Evolutionary conservation across 768 basidiomycete species (phyloP).

Genomic region (Porpolomopsis calyptriformis): DNA sequence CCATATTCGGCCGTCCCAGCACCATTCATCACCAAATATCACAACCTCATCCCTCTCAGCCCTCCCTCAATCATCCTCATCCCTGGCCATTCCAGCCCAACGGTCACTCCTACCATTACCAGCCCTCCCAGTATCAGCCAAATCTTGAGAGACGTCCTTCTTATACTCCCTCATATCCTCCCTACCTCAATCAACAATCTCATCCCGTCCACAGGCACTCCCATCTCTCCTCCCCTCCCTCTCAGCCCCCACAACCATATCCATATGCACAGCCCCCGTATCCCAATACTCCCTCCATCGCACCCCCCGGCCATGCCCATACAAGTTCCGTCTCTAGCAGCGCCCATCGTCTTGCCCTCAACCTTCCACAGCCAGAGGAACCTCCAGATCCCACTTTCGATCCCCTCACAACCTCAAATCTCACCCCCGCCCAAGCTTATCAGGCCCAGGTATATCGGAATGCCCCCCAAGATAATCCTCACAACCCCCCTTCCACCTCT

Average conservation of each 20-base stretch:
- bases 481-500: conserved; percentile 19
- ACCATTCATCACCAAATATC: conserved; percentile 35
- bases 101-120: conserved; percentile 23
- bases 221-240: conserved; percentile 26
- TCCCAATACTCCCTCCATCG: conserved; percentile 22
- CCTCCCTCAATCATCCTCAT: conserved; percentile 12
- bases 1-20: conserved; percentile 76
- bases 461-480: conserved; percentile 20
- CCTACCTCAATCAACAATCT: conserved; percentile 13
- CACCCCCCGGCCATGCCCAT: conserved; percentile 31
- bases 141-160: conserved; percentile 39
- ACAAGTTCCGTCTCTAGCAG: conserved; percentile 42
- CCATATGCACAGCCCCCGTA: conserved; percentile 19
- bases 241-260: conserved; percentile 16
- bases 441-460: conserved; percentile 62
- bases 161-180: conserved; percentile 27
- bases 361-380: conserved; percentile 38
- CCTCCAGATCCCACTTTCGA: conserved; percentile 38
- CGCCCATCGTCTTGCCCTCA: conserved; percentile 31
- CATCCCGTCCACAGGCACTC: conserved; percentile 27
- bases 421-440: conserved; percentile 73
- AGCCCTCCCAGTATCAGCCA: conserved; percentile 30
- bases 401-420: conserved; percentile 34
- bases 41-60: conserved; percentile 12
- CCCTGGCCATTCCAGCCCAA: conserved; percentile 20